These are phyloP conservation scores for Cladorrhinum samala DNA, from an alignment of 495 filamentous ascomycete genomes.

Conservation along the genomic window DNA sequence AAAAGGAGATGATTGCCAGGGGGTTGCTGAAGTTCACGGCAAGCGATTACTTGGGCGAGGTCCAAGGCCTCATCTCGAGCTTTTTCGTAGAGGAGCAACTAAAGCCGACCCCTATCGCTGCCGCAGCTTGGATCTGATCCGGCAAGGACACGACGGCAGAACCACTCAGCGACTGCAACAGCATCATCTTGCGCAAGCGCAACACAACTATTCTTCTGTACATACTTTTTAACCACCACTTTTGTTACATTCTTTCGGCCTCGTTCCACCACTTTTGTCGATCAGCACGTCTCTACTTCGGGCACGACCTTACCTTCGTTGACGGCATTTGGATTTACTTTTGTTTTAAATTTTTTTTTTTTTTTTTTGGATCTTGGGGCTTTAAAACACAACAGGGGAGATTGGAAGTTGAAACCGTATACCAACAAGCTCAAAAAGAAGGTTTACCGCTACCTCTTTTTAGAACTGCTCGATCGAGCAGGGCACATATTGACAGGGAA, in stretches of 20 bases:
- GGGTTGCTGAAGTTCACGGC: slow-evolving; percentile 71
- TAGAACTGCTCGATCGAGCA: not conserved
- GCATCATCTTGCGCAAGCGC: not conserved
- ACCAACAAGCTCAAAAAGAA: not conserved
- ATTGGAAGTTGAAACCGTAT: no score
- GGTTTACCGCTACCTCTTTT: not conserved
- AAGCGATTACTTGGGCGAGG: slow-evolving; percentile 78
- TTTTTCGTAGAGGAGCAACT: slow-evolving; percentile 27
- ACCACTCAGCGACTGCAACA: not conserved
- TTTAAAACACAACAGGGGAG: not conserved
- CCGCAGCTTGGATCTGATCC: slow-evolving; percentile 15
- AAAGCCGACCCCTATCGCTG: slow-evolving; percentile 5
- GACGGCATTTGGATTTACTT: no score
- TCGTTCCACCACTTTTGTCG: not conserved
- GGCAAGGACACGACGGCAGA: not conserved
- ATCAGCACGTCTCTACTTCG: not conserved
- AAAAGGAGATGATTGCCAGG: slow-evolving; percentile 54
- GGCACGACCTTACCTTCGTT: not conserved
- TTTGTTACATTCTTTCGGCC: not conserved
- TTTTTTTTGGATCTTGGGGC: not conserved
- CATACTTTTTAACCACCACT: slow-evolving; percentile 6
- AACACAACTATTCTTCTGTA: slow-evolving; percentile 6
- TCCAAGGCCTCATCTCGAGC: slow-evolving; percentile 57
- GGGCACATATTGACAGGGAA: no score
- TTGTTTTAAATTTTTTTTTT: not conserved